A percentile compares a stretch with the other conserved stretches of the same genome.
These are phyloP conservation scores for Tillandsia leiboldiana DNA, from an alignment of 176 grass and related monocot genomes.

Conservation along the genomic window DNA sequence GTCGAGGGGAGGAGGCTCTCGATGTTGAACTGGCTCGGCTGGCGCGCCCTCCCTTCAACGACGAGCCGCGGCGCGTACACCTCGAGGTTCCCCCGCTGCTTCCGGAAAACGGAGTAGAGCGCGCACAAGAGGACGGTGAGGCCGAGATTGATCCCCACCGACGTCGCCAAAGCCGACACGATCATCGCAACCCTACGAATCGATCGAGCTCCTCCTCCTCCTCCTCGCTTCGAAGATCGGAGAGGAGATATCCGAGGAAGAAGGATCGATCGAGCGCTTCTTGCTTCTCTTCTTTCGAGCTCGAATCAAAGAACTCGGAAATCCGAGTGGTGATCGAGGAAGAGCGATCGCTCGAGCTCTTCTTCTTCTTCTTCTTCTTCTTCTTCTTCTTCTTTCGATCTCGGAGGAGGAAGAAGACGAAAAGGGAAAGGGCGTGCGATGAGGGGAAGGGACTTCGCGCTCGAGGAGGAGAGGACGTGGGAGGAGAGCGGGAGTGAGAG, in stretches of 20 bases:
- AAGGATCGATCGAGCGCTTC: too few relatives aligned
- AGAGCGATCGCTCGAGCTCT: neutral
- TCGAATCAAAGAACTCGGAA: too few relatives aligned
- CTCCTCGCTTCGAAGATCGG: conserved; percentile 3
- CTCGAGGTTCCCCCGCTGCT: conserved; percentile 32
- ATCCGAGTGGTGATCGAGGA: neutral
- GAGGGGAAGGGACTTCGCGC: too few relatives aligned
- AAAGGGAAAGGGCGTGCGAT: too few relatives aligned
- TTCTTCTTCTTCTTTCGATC: conserved; percentile 16
- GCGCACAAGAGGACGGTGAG: conserved; percentile 52
- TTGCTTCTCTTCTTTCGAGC: too few relatives aligned
- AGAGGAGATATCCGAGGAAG: too few relatives aligned
- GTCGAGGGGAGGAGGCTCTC: conserved; percentile 38
- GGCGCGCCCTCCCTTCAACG: conserved; percentile 8
- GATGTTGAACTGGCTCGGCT: conserved; percentile 17
- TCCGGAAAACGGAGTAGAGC: conserved; percentile 65
- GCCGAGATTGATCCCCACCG: conserved; percentile 81
- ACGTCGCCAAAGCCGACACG: conserved; percentile 78
- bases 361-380: conserved; percentile 16
- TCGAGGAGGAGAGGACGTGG: too few relatives aligned
- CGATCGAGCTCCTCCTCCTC: conserved; percentile 1
- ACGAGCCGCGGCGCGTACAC: conserved; percentile 64
- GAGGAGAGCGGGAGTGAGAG: too few relatives aligned
- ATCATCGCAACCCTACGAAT: conserved; percentile 33
- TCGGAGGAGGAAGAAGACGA: too few relatives aligned